Evolutionary conservation across 2,329 filamentous ascomycete species (phyloP).

Genomic region (Ophiocordyceps robertsii): DNA sequence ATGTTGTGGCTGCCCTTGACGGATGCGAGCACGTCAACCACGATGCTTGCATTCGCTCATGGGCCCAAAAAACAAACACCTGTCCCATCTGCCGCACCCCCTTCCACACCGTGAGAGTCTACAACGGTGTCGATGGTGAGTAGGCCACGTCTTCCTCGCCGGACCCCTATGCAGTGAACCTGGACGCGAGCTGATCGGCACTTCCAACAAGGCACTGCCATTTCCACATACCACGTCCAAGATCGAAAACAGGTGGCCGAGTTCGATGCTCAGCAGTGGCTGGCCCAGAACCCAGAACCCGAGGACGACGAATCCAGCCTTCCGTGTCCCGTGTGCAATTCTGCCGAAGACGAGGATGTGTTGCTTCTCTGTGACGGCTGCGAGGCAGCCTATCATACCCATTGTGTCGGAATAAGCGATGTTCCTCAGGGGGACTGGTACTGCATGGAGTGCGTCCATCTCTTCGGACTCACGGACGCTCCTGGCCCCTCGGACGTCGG

Average conservation of each 20-base stretch:
- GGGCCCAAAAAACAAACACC: slow-evolving; percentile 94
- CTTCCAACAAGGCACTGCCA: slow-evolving; percentile 34
- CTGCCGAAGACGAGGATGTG: slow-evolving; percentile 67
- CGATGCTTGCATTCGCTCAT: slow-evolving; percentile 82
- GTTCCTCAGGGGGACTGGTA: slow-evolving; percentile 77
- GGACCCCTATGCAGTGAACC: background rate
- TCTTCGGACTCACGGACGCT: slow-evolving; percentile 24
- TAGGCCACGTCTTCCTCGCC: background rate
- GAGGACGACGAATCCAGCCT: slow-evolving; percentile 54
- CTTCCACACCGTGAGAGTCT: slow-evolving; percentile 84
- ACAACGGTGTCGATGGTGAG: slow-evolving; percentile 62
- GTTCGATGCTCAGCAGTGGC: slow-evolving; percentile 63
- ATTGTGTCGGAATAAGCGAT: slow-evolving; percentile 71
- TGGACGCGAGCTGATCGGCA: background rate
- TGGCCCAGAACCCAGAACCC: slow-evolving; percentile 55
- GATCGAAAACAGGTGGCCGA: slow-evolving; percentile 85
- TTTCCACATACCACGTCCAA: slow-evolving; percentile 52
- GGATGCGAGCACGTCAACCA: slow-evolving; percentile 88
- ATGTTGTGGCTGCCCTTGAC: slow-evolving; percentile 44
- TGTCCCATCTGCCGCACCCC: slow-evolving; percentile 90
- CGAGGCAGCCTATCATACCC: slow-evolving; percentile 79
- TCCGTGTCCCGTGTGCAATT: slow-evolving; percentile 76
- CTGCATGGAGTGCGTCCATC: slow-evolving; percentile 65
- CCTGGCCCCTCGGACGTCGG: slow-evolving; percentile 17
- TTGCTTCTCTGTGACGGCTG: slow-evolving; percentile 86